Base-by-base conservation (phyloP, 2,329 filamentous ascomycete genomes). In the Calonectria multiphialidica region DNA sequence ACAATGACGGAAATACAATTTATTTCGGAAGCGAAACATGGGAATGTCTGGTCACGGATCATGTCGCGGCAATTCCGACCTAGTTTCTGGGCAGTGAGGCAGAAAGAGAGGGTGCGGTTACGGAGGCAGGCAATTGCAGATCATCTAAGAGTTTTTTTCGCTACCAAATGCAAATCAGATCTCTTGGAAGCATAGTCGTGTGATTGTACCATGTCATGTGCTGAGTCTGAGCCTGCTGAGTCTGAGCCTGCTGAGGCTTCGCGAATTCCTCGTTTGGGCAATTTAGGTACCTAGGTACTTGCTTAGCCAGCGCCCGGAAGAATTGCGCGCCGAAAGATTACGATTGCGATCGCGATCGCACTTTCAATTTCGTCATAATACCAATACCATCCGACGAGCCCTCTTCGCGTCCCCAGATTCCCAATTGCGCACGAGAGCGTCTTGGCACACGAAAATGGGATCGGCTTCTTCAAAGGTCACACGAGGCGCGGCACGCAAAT, bases 381-480 rank as follows among this genome's bases (percentile, higher is more conserved):
- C 47, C 35, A 47, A 23, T 25, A 25, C 40, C 33, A 25, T 37
- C 50, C 33, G 16, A 23, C 33, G 16, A 59, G 28, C 23, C 53
- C 13, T 40, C 13, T 18, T 7, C 12, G 5, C 12, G 37, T 68
- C 15, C n/a, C 18, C 21, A 28, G 37, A 23, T 21, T 40, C 53
- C 21, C 21, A 40, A 40, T 59, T 42, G 13, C n/a, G 13, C 28
- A 30, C 21, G 21, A 40, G 21, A 37, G 37, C 33, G 37, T 15
- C 35, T 59, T 59, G 35, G 53, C 23, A 18, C n/a, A 21, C 9
- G n/a, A 49, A 15, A 70, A 81, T 89, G 87, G 87, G 87, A 40
- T 83, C 87, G 6, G 83, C 85, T 45, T 82, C 86, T 4, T 89
- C 87, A 28, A 89, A 88, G 78, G 83, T 86, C 18, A 83, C 82